A percentile compares a stretch with the other conserved stretches of the same genome.
These are phyloP conservation scores for Aphanomyces euteiches DNA, from an alignment of 352 stramenopile species.

Conservation along the genomic window DNA sequence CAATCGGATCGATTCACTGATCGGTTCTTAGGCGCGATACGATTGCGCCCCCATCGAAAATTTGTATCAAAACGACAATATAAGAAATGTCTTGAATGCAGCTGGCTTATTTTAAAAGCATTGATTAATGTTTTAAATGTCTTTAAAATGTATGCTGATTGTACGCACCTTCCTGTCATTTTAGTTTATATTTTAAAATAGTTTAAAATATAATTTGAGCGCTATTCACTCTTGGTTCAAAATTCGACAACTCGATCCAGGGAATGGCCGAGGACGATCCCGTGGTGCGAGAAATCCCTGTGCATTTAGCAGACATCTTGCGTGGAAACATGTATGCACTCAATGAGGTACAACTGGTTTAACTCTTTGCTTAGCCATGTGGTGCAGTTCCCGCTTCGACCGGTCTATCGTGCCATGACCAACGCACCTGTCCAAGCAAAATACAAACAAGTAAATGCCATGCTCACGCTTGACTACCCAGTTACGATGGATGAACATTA, in stretches of 20 bases:
- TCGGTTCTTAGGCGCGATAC: no score
- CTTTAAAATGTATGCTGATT: background rate
- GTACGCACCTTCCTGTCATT: no score
- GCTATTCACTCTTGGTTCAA: background rate
- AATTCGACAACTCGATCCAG: background rate
- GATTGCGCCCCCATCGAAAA: no score
- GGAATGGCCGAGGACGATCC: slow-evolving; percentile 51
- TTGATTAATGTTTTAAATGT: background rate
- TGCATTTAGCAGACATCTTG: slow-evolving; percentile 70
- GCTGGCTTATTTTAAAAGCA: no score
- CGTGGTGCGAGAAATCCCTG: slow-evolving; percentile 76
- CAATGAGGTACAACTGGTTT: background rate
- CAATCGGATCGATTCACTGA: no score
- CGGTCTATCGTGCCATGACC: slow-evolving; percentile 72
- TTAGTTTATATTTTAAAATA: no score
- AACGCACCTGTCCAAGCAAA: slow-evolving; percentile 50
- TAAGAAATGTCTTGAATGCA: no score
- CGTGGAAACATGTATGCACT: slow-evolving; percentile 58
- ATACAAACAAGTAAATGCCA: slow-evolving; percentile 68
- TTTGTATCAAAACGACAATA: no score
- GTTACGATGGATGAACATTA: slow-evolving; percentile 72
- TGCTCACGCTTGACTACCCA: slow-evolving; percentile 74
- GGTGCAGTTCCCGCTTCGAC: slow-evolving; percentile 75
- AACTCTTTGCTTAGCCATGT: slow-evolving; percentile 45
- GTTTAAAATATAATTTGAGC: no score